These are phyloP conservation scores for Cyberlindnera maritima DNA, from an alignment of 805 yeast genomes.

Conservation along the genomic window DNA sequence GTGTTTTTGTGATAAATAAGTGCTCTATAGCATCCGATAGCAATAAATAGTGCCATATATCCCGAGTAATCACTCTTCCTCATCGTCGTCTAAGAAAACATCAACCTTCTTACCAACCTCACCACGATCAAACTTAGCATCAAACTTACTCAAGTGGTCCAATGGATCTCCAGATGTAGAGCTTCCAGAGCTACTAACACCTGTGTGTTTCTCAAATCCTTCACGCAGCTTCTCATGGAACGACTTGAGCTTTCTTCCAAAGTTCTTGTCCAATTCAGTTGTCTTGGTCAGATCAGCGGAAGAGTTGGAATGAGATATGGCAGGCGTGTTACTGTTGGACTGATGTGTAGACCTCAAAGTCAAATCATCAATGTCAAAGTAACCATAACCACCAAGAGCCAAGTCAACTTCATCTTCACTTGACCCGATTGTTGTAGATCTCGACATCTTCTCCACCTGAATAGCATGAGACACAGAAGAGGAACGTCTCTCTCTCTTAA, in stretches of 20 bases:
- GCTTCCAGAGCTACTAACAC: conserved; percentile 1
- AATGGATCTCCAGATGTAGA: conserved; percentile 4
- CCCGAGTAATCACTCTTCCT: background rate
- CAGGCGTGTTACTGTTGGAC: conserved; percentile 26
- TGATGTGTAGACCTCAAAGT: conserved; percentile 54
- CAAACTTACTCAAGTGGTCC: conserved; percentile 29
- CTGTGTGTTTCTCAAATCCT: conserved; percentile 20
- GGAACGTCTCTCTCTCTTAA: conserved; percentile 15
- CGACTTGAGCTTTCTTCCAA: conserved; percentile 20
- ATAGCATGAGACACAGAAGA: conserved; percentile 14
- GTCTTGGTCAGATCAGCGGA: background rate
- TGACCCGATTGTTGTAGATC: conserved; percentile 23
- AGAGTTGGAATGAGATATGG: conserved; percentile 16
- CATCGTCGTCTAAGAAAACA: conserved; percentile 18
- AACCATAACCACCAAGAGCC: conserved; percentile 74
- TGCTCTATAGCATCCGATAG: background rate
- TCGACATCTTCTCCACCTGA: conserved; percentile 18
- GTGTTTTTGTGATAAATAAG: background rate
- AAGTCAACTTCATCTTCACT: conserved; percentile 29
- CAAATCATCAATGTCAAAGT: conserved; percentile 69
- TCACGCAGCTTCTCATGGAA: conserved; percentile 23
- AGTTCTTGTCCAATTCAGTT: conserved; percentile 19
- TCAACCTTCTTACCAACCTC: conserved; percentile 37
- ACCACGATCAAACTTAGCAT: conserved; percentile 39
- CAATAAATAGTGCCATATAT: background rate